Conservation (phyloP, 129 eudicot genomes). For the Arctium minus region DNA sequence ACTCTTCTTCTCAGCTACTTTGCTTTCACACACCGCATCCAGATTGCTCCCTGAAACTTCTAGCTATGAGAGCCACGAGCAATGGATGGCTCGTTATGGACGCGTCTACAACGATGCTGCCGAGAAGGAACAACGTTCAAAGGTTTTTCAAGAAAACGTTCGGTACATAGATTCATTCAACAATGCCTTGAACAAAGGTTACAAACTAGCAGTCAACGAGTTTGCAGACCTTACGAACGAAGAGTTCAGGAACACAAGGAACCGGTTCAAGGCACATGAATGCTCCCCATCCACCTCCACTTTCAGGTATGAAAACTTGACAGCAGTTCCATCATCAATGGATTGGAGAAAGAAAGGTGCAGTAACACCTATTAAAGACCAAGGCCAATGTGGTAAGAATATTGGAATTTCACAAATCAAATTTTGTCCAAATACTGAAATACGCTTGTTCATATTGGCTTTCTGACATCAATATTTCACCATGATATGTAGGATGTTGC, state of each 20-base stretch:
- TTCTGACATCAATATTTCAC: not conserved
- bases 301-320: constrained; percentile 14
- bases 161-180: constrained; percentile 7
- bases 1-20: not conserved
- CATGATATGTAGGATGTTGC: constrained; percentile 23
- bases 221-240: constrained; percentile 23
- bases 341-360: constrained; percentile 30
- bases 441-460: not conserved
- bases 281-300: constrained; percentile 8
- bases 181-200: not conserved
- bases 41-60: constrained; percentile 21
- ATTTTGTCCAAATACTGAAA: not conserved
- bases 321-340: constrained; percentile 17
- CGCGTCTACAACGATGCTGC: constrained; percentile 13
- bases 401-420: not conserved
- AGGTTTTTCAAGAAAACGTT: constrained; percentile 3
- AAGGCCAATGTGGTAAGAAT: constrained; percentile 36
- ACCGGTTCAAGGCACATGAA: constrained; percentile 16
- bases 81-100: constrained; percentile 33
- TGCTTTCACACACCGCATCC: constrained; percentile 9
- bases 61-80: constrained; percentile 15
- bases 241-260: constrained; percentile 14
- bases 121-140: constrained; percentile 11
- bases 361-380: constrained; percentile 27
- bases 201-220: constrained; percentile 11